Conservation (phyloP, 257 asterid genomes). For the Lithospermum erythrorhizon region DNA sequence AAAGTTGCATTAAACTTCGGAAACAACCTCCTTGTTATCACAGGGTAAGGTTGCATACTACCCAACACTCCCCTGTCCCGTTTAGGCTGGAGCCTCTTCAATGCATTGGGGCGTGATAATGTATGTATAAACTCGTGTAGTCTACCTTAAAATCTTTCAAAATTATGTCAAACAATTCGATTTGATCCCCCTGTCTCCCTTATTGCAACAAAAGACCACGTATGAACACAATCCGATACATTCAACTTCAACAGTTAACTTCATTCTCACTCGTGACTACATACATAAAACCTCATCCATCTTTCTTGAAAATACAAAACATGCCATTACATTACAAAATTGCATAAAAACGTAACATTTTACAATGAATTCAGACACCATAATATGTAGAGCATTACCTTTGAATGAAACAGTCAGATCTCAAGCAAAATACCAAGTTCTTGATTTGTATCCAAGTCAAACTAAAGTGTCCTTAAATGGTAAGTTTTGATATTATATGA, state of each 20-base stretch:
- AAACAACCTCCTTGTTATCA: no score
- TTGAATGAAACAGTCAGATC: slow-evolving; percentile 15
- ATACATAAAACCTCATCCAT: no score
- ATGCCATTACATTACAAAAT: neutral
- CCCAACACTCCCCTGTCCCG: no score
- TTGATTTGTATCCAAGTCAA: slow-evolving; percentile 9
- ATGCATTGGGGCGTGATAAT: no score
- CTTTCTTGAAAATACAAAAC: neutral
- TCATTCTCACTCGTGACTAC: no score
- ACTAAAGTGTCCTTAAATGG: slow-evolving; percentile 9
- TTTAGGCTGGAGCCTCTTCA: no score
- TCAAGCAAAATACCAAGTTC: neutral
- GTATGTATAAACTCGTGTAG: neutral
- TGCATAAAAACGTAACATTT: neutral
- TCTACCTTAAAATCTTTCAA: neutral
- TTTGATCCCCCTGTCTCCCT: neutral
- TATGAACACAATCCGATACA: no score
- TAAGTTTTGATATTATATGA: neutral
- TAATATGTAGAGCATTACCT: slow-evolving; percentile 3
- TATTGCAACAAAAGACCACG: no score
- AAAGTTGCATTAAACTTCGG: neutral
- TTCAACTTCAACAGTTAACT: no score
- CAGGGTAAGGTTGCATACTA: no score
- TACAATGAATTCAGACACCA: neutral
- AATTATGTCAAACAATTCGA: neutral